Base-by-base conservation (phyloP, 192 early-diverging fungal genomes). In the Backusella sp. region DNA sequence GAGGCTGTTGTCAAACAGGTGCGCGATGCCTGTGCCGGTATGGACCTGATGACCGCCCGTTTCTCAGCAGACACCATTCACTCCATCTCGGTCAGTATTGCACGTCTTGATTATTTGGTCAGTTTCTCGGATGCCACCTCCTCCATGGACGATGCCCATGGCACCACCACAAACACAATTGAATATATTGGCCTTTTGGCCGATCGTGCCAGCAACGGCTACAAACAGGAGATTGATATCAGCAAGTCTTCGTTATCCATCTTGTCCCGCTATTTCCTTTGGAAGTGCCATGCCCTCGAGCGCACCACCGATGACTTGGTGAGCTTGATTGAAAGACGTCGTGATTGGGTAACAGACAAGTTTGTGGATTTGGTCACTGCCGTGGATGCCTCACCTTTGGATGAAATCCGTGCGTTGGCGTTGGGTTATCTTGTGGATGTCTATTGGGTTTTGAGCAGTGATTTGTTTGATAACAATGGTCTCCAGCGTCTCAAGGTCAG, bases 391-490 rank as follows among this genome's bases (percentile, higher is more conserved):
- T 62, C 28, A 4, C 77, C 77, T 0, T 4, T 74, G 3, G 21
- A 49, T 2, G 71, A 74, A 28, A 30, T 79, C 0, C 56, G 65
- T 32, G 39, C 6, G 3, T 12, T 53, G 26, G 71, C 86, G 17
- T 86, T 84, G 56, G 79, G 81, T 37, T 76, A 78, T 11, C 39
- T 87, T 44, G 83, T 85, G 1, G 86, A 87, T 65, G 73, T 86
- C 0, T 85, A 87, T 74, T 85, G 83, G 83, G 56, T 89, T 0
- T 87, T 89, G 77, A 81, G 83, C 7, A 82, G 82, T 15, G 84
- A 87, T 17, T 74, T 86, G 72, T 89, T 89, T 74, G 70, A 82
- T 14, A 28, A 6, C 56, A 73, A 2, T 73, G 37, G 11, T 39
- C 66, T 65, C 68, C 70, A 5, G 19, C 62, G 7, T 74, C 70